A percentile compares a stretch with the other conserved stretches of the same genome.
These are phyloP conservation scores for Xylaria multiplex DNA, from an alignment of 2,329 filamentous ascomycete genomes.

Conservation along the genomic window DNA sequence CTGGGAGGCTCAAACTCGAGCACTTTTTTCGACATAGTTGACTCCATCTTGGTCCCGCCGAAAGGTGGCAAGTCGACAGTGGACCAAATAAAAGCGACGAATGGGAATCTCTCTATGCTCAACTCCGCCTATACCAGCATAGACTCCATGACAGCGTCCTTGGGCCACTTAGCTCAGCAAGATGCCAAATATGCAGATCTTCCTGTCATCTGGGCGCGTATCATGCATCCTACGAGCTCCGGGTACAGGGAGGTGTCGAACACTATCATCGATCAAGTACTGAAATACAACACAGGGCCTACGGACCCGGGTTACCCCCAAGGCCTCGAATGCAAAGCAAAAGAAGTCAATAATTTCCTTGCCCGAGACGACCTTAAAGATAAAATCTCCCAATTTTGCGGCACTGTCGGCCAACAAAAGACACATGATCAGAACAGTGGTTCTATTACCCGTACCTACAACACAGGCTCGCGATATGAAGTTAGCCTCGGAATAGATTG, in stretches of 20 bases:
- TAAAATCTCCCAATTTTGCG: neutral
- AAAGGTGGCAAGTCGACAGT: slow-evolving; percentile 15
- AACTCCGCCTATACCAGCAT: slow-evolving; percentile 7
- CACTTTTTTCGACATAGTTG: slow-evolving; percentile 14
- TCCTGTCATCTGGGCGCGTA: neutral
- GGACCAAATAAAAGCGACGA: slow-evolving; percentile 9
- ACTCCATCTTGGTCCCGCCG: slow-evolving; percentile 13
- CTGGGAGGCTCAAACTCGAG: neutral
- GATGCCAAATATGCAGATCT: slow-evolving; percentile 2
- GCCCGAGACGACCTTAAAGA: slow-evolving; percentile 8
- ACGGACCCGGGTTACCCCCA: slow-evolving; percentile 5
- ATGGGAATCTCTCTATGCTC: neutral
- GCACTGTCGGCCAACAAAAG: neutral
- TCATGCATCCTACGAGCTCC: slow-evolving; percentile 10
- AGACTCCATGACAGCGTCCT: neutral
- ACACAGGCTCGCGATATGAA: slow-evolving; percentile 2
- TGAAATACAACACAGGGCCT: slow-evolving; percentile 2
- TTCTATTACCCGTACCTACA: slow-evolving; percentile 13
- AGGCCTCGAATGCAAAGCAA: slow-evolving; percentile 3
- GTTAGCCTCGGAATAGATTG: slow-evolving; percentile 18
- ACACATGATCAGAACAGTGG: slow-evolving; percentile 12
- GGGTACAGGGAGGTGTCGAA: slow-evolving; percentile 9
- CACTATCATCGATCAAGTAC: slow-evolving; percentile 10
- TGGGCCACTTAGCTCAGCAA: neutral
- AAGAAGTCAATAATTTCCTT: slow-evolving; percentile 1